These are phyloP conservation scores for Aspergillus transmontanensis DNA, from an alignment of 2,329 filamentous ascomycete species.

Conservation along the genomic window DNA sequence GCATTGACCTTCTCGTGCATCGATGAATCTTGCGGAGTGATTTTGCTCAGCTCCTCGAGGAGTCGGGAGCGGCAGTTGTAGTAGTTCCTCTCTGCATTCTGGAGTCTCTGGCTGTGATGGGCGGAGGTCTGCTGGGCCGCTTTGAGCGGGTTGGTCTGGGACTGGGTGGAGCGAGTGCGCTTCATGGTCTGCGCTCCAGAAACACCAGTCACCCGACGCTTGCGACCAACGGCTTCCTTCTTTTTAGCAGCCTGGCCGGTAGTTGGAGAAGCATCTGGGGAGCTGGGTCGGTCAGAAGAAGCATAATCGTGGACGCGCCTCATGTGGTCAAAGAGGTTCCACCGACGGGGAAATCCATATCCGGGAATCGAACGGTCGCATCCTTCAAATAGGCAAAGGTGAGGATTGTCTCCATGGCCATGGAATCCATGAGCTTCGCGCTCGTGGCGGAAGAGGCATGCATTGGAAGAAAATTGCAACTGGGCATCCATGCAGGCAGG, in stretches of 20 bases:
- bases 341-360: conserved; percentile 90
- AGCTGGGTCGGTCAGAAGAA: conserved; percentile 45
- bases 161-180: conserved; percentile 43
- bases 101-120: conserved; percentile 43
- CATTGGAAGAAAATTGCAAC: conserved; percentile 93
- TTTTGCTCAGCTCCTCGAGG: conserved; percentile 41
- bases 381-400: conserved; percentile 82
- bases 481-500: conserved; percentile 79
- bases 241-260: conserved; percentile 37
- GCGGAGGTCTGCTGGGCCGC: conserved; percentile 33
- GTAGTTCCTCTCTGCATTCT: conserved; percentile 46
- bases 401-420: conserved; percentile 89
- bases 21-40: conserved; percentile 43
- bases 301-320: conserved; percentile 78
- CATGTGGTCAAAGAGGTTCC: conserved; percentile 98
- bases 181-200: conserved; percentile 45
- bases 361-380: conserved; percentile 81
- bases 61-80: conserved; percentile 44
- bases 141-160: conserved; percentile 38
- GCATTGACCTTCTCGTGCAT: conserved; percentile 49
- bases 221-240: conserved; percentile 42
- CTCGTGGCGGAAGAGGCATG: conserved; percentile 91
- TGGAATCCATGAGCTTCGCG: conserved; percentile 95
- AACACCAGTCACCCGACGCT: conserved; percentile 42
- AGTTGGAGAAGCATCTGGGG: conserved; percentile 41